Percentiles rank a stretch among this genome's conserved stretches.
Conservation (phyloP, 2,329 filamentous ascomycete genomes). For the Paecilomyces variotii region DNA sequence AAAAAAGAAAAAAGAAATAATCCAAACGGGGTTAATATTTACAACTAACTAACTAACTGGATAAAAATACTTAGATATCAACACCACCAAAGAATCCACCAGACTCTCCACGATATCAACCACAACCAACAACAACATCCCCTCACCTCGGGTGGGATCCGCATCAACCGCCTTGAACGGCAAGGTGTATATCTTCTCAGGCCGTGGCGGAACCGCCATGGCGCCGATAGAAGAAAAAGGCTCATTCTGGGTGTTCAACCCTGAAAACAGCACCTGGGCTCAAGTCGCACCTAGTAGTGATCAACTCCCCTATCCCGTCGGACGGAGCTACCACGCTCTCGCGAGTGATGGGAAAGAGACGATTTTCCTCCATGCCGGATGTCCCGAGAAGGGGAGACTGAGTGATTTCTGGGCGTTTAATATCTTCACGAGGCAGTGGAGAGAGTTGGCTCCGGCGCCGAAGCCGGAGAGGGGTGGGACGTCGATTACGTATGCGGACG, state of each 20-base stretch:
- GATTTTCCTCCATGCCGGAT: constrained; percentile 70
- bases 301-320: constrained; percentile 45
- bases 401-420: constrained; percentile 74
- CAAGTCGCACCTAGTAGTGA: constrained; percentile 50
- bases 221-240: constrained; percentile 66
- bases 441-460: constrained; percentile 58
- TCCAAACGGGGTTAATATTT: too few species aligned
- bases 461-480: constrained; percentile 59
- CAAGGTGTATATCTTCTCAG: constrained; percentile 74
- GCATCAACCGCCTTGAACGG: constrained; percentile 60
- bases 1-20: not conserved
- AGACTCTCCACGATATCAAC: constrained; percentile 6
- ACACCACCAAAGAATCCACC: not conserved
- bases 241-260: constrained; percentile 68
- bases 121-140: constrained; percentile 39
- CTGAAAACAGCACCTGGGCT: constrained; percentile 56
- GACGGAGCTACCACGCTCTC: constrained; percentile 63
- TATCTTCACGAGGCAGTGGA: constrained; percentile 57
- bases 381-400: constrained; percentile 54
- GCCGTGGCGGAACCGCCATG: constrained; percentile 62
- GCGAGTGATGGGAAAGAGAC: constrained; percentile 57
- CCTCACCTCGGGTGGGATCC: constrained; percentile 63
- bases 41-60: too few species aligned
- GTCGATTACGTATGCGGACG: constrained; percentile 56
- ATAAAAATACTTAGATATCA: not conserved